Evolutionary conservation across 192 early-diverging fungal genomes (phyloP), one percentile per base, ranked within the genome.

Genomic region (Backusella macrospora): DNA sequence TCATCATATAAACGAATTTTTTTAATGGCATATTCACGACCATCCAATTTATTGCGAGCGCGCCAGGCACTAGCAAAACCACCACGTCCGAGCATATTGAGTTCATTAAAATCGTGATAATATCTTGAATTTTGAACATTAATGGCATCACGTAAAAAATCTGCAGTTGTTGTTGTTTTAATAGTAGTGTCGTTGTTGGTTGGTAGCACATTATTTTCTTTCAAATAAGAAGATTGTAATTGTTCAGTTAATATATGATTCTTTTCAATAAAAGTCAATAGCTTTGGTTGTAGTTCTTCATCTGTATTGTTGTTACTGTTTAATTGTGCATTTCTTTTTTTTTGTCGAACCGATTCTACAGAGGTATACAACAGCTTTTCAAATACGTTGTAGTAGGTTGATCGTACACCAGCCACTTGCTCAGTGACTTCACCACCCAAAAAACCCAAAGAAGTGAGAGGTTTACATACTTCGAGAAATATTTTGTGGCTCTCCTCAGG

Each of bases 1-100:
- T 84, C 59, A 23, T 74, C 76, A n/a, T 83, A 78, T 26, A 96
- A 76, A 23, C 84, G 80, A 13, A 98, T 87, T 68, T 91, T 89
- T 80, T 99, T 99, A 44, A 99, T 87, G 5, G 97, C 97, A 81
- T 99, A 99, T 40, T 92, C 85, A 18, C 90, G 87, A n/a, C 87
- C 92, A 79, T 99, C 97, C 52, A 99, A 79, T 78, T 89, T 89
- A 79, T 99, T 96, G 39, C 88, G 82, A 14, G 89, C 94, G 65
- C 91, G 83, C 77, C 81, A 92, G 4, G 96, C 97, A 38, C 86
- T 87, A 10, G 96, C 97, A 82, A 97, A 99, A 6, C 96, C 97
- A 45, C 97, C 97, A 62, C 88, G 87, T 6, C 97, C 97, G 9
- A 99, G 86, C 29, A 86, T 84, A 15, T 85, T 73, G 15, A 96